A percentile compares a stretch with the other conserved stretches of the same genome.
phyloP scores from a whole-genome alignment of 169 alveolate genomes.

The Plasmodium knowlesi region DNA sequence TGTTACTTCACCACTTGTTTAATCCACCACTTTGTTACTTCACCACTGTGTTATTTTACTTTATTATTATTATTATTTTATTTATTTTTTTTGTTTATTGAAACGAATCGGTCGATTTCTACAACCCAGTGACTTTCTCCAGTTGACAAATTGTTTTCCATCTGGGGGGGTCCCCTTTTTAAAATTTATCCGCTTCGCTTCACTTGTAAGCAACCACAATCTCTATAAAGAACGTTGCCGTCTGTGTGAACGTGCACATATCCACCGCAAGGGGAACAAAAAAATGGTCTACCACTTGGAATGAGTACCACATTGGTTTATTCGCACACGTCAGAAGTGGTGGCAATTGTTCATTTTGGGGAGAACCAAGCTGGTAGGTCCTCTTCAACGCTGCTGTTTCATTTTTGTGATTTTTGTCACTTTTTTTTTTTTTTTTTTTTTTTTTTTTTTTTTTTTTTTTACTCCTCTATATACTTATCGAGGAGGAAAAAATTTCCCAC shows the following conservation, averaged over 20 bases:
- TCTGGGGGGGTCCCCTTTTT: not conserved
- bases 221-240: not conserved
- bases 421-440: not conserved
- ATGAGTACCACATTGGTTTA: not conserved
- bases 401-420: not conserved
- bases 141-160: not conserved
- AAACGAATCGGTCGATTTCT: not conserved
- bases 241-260: not conserved
- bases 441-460: not conserved
- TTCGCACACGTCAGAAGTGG: not conserved
- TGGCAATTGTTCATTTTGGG: not conserved
- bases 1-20: not conserved
- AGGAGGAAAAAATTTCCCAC: not conserved
- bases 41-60: not conserved
- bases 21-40: not conserved
- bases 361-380: not conserved
- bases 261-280: not conserved
- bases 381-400: not conserved
- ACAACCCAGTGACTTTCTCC: not conserved
- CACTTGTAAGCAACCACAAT: not conserved
- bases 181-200: not conserved
- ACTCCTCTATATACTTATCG: not conserved
- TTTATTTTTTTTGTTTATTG: not conserved
- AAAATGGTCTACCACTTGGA: not conserved
- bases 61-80: not conserved